phyloP scores from a whole-genome alignment of 1,284 basidiomycete genomes.

The Tylopilus sp. region DNA sequence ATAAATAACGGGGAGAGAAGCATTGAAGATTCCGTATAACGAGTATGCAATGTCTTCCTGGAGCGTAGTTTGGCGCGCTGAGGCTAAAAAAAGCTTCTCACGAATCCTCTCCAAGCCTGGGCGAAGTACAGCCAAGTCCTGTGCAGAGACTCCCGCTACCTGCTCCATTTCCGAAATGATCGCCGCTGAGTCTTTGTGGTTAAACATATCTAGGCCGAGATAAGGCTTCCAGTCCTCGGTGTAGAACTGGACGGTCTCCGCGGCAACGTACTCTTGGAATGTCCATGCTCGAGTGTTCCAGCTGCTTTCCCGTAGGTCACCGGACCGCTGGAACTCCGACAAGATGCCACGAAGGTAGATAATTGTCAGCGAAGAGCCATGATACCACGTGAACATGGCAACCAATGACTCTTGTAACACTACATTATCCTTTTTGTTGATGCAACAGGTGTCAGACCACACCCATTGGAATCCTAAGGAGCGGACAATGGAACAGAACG shows the following conservation, averaged over 20 bases:
- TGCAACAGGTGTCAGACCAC: conserved; percentile 7
- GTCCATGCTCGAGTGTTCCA: conserved; percentile 9
- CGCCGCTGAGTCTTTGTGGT: conserved; percentile 1
- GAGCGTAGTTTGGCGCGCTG: conserved; percentile 4
- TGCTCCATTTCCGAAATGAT: conserved; percentile 6
- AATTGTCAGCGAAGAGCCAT: background rate
- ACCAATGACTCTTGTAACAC: conserved; percentile 4
- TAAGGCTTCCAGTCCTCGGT: conserved; percentile 8
- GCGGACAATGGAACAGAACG: background rate
- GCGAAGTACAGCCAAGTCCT: background rate
- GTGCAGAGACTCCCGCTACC: background rate
- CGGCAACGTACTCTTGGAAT: conserved; percentile 6
- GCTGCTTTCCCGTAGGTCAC: background rate
- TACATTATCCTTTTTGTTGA: background rate
- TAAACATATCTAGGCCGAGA: background rate
- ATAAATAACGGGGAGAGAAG: conserved; percentile 3
- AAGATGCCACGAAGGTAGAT: conserved; percentile 1
- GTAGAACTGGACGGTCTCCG: conserved; percentile 3
- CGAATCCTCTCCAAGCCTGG: conserved; percentile 1
- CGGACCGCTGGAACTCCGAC: background rate
- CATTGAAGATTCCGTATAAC: conserved; percentile 4
- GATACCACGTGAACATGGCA: conserved; percentile 9
- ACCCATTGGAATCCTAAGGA: conserved; percentile 3
- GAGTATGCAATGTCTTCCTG: conserved; percentile 9
- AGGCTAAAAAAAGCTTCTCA: conserved; percentile 8